Base-by-base conservation (phyloP, 2,329 filamentous ascomycete species). In the Parasarocladium wereldwijsianum region DNA sequence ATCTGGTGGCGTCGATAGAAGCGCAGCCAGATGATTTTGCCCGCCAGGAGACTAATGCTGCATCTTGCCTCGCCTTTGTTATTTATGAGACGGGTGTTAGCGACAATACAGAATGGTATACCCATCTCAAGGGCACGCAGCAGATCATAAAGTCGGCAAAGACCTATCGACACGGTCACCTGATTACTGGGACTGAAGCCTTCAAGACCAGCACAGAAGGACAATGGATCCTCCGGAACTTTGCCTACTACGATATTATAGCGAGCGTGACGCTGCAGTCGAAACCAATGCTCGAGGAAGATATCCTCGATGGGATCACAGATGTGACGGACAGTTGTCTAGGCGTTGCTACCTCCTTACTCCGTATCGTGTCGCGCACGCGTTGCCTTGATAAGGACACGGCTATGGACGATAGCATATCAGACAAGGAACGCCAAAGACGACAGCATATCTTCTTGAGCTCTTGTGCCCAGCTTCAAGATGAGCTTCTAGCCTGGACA, bases 131-230 rank as follows among this genome's bases (percentile, higher is more conserved):
- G 23, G 23, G 23, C 12, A 24, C 23, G 12, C 23, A 24, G 12
- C 23, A 24, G 23, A 24, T 24, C 12, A 24, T 24, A 24, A 24
- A 13, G 7, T 24, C 23, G 14, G 23, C 23, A 13, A 24, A 24
- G 23, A 24, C 23, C 23, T 24, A 13, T 13, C 23, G 14, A 13
- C 7, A 24, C 7, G 23, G 23, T 13, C 8, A 24, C 10, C 23
- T 24, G 7, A 9, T 24, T 7, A 24, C 23, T 6, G 23, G 23
- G 8, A 13, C 23, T 13, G 23, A 24, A 13, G 23, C 23, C 23
- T 24, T 24, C 23, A 24, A 24, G 23, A 24, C 23, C 23, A 24
- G 23, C 12, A 24, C 23, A 24, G 23, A 24, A 24, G 23, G 23
- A 13, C 23, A 24, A 13, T 24, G 23, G 23, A 24, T 24, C 23